A percentile compares a stretch with the other conserved stretches of the same genome.
These are phyloP conservation scores for Blastomyces gilchristii DNA, from an alignment of 2,329 filamentous ascomycete species.

Conservation along the genomic window DNA sequence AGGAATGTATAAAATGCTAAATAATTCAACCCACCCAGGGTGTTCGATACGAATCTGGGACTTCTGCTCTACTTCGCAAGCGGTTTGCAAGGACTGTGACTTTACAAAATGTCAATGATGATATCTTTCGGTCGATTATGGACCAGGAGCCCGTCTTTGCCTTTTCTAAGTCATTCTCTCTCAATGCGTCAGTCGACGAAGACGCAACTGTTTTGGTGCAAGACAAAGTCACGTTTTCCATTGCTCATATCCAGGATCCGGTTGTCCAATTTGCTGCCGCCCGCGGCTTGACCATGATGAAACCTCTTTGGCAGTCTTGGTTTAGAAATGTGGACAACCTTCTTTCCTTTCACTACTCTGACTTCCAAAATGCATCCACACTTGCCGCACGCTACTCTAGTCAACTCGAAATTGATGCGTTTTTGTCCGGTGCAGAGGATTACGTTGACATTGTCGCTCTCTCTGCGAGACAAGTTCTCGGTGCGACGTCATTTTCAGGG, in stretches of 20 bases:
- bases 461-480: constrained; percentile 69
- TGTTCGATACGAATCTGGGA: constrained; percentile 58
- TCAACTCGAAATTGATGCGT: constrained; percentile 60
- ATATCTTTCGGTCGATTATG: constrained; percentile 58
- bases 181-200: constrained; percentile 30
- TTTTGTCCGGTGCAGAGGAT: constrained; percentile 60
- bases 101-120: constrained; percentile 57
- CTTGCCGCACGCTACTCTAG: constrained; percentile 65
- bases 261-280: constrained; percentile 70
- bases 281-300: constrained; percentile 66
- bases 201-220: constrained; percentile 19
- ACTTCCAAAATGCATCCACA: constrained; percentile 53
- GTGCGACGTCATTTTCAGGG: constrained; percentile 64
- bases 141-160: constrained; percentile 75
- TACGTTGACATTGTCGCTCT: constrained; percentile 70
- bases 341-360: constrained; percentile 63
- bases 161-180: constrained; percentile 56
- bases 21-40: constrained; percentile 28
- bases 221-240: constrained; percentile 59
- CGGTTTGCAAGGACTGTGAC: constrained; percentile 58
- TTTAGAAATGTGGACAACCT: constrained; percentile 55
- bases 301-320: constrained; percentile 68
- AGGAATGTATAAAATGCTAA: background rate
- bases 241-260: constrained; percentile 66
- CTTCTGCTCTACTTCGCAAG: constrained; percentile 54